Percentiles rank a stretch among this genome's conserved stretches.
phyloP scores from a whole-genome alignment of 1,284 basidiomycete species.

The Papiliotrema terrestris region DNA sequence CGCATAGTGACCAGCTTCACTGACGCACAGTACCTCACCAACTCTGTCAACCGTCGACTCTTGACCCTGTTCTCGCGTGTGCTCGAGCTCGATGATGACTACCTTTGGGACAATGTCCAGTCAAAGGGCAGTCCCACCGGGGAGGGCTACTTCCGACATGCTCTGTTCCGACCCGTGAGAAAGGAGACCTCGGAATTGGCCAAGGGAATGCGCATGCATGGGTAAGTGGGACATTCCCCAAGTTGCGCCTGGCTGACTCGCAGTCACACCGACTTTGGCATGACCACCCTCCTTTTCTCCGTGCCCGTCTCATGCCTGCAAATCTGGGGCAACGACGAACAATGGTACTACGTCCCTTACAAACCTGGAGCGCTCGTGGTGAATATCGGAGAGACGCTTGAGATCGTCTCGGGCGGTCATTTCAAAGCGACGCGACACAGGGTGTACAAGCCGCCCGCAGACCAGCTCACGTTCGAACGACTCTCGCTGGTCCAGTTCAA shows the following conservation, averaged over 20 bases:
- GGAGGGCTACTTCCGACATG: constrained; percentile 50
- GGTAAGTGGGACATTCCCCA: background rate
- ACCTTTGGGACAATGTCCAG: constrained; percentile 48
- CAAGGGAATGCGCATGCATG: constrained; percentile 49
- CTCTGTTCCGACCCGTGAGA: constrained; percentile 48
- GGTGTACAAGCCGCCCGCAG: constrained; percentile 47
- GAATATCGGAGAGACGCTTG: constrained; percentile 39
- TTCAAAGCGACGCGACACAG: constrained; percentile 49
- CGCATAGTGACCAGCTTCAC: background rate
- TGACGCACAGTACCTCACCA: constrained; percentile 23
- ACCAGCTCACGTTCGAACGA: constrained; percentile 46
- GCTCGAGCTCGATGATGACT: constrained; percentile 49
- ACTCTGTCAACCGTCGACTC: constrained; percentile 45
- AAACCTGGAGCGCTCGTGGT: constrained; percentile 33
- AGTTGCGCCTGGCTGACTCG: background rate
- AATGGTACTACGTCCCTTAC: constrained; percentile 50
- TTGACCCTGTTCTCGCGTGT: constrained; percentile 49
- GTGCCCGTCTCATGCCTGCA: constrained; percentile 51
- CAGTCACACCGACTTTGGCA: constrained; percentile 51
- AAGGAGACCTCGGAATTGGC: constrained; percentile 37
- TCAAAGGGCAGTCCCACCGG: constrained; percentile 46
- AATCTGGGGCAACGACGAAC: constrained; percentile 48
- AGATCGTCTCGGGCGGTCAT: constrained; percentile 39
- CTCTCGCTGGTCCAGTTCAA: constrained; percentile 51
- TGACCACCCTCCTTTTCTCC: constrained; percentile 48